A percentile compares a stretch with the other conserved stretches of the same genome.
Conservation (phyloP, 169 alveolate species). For the Plasmodium relictum region DNA sequence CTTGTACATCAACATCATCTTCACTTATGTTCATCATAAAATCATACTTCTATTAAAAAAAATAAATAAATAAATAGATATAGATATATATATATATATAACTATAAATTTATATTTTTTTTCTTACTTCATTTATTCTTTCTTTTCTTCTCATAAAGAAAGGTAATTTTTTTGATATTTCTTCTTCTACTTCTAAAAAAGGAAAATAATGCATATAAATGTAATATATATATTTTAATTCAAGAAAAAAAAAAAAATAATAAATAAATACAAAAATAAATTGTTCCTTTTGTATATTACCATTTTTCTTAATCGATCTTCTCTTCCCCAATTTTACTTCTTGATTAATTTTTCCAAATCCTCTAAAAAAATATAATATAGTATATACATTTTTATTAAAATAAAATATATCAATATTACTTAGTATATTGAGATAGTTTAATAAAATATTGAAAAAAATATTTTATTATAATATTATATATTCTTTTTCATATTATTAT, state of each 20-base stretch:
- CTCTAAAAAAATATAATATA: slow-evolving; percentile 27
- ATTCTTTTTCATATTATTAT: not conserved
- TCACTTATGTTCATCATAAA: slow-evolving; percentile 31
- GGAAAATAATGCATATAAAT: not conserved
- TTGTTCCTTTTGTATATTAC: slow-evolving; percentile 1
- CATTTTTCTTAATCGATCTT: not conserved
- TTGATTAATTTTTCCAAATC: slow-evolving; percentile 38
- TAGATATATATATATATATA: slow-evolving; percentile 4
- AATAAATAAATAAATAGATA: not conserved
- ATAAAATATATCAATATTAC: no score
- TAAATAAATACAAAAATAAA: not conserved
- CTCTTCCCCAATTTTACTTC: slow-evolving; percentile 3
- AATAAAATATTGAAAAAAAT: not conserved
- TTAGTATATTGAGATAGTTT: not conserved
- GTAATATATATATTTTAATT: not conserved
- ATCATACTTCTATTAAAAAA: slow-evolving; percentile 12
- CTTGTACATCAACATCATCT: slow-evolving; percentile 24
- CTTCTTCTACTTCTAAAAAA: slow-evolving; percentile 19
- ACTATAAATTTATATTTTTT: not conserved
- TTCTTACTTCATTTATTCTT: slow-evolving; percentile 3
- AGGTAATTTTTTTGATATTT: slow-evolving; percentile 35
- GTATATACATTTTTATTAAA: not conserved
- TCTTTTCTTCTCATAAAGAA: slow-evolving; percentile 30
- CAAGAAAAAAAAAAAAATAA: not conserved
- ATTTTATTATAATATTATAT: not conserved